phyloP scores from a whole-genome alignment of 805 yeast genomes.

The Kluyveromyces wickerhamii region DNA sequence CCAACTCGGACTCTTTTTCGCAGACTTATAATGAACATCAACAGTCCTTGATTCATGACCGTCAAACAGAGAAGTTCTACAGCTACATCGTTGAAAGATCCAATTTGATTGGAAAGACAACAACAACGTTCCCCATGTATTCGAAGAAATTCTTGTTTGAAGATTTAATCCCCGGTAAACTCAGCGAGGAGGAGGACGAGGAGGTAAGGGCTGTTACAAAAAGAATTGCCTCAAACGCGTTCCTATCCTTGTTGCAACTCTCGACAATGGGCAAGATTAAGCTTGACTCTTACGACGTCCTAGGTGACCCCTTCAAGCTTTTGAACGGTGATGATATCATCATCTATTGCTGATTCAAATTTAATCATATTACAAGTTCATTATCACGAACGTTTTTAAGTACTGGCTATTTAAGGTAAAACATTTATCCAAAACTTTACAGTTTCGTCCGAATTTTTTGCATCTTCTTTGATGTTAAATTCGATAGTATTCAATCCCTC shows the following conservation, averaged over 20 bases:
- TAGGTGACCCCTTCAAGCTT: not conserved
- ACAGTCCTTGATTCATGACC: conserved; percentile 13
- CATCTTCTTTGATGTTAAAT: conserved; percentile 16
- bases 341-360: conserved; percentile 7
- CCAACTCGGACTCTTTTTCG: conserved; percentile 5
- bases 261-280: conserved; percentile 18
- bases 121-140: conserved; percentile 14
- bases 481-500: conserved; percentile 28
- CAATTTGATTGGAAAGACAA: conserved; percentile 14
- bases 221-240: conserved; percentile 26
- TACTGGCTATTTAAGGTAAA: conserved; percentile 16
- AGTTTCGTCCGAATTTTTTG: conserved; percentile 12
- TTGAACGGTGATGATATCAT: conserved; percentile 15
- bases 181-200: conserved; percentile 8
- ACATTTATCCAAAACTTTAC: conserved; percentile 29
- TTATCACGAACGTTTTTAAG: too few relatives aligned
- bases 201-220: conserved; percentile 11
- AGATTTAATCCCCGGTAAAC: conserved; percentile 22
- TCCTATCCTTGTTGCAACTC: conserved; percentile 22
- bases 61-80: conserved; percentile 23
- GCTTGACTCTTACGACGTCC: conserved; percentile 8
- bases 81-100: conserved; percentile 23
- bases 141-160: conserved; percentile 19
- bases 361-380: not conserved
- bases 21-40: conserved; percentile 1